Base-by-base conservation (phyloP, 768 basidiomycete genomes). In the Amanita exitialis region DNA sequence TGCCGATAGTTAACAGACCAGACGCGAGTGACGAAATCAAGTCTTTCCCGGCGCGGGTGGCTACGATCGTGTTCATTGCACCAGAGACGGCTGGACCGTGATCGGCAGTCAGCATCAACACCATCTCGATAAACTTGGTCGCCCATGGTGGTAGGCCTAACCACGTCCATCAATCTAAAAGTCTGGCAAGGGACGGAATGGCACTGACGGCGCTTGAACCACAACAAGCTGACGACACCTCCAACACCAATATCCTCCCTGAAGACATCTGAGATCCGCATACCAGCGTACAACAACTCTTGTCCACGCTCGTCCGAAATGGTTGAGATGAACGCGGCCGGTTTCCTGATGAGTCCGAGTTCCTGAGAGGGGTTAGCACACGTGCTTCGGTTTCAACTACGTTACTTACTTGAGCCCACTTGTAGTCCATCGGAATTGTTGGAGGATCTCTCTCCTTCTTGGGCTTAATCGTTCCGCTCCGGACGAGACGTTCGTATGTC, bases 351-450 rank as follows among this genome's bases (percentile, higher is more conserved):
- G 64, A 99, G 83, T 52, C 95, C 95, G 50, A 97, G 84, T 72
- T 96, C 92, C 65, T 64, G 56, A 3, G 28, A 30, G n/a, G 6
- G 15, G 41, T 53, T 43, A 56, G 43, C n/a, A 42, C 6, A 49
- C 10, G 32, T 4, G 25, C 18, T 12, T 25, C 1, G 7, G 28
- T 35, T 3, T 5, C 30, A 13, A 49, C 3, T 15, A 9, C 12
- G 25, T 23, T 15, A 51, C 60, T 16, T 35, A 67, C 68, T 72
- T 94, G 90, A 32, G 94, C 94, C 95, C 95, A 97, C 77, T 98
- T 97, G 83, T 97, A 99, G 72, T 99, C 95, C 91, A 98, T 97
- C n/a, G 95, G 95, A 64, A 98, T 97, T 52, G 88, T 83, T 8
- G 95, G 95, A 4, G 94, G 92, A 20, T 92, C 89, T 49, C 82